Base-by-base conservation (phyloP, 2,329 filamentous ascomycete species). In the Cladosporium sp. region DNA sequence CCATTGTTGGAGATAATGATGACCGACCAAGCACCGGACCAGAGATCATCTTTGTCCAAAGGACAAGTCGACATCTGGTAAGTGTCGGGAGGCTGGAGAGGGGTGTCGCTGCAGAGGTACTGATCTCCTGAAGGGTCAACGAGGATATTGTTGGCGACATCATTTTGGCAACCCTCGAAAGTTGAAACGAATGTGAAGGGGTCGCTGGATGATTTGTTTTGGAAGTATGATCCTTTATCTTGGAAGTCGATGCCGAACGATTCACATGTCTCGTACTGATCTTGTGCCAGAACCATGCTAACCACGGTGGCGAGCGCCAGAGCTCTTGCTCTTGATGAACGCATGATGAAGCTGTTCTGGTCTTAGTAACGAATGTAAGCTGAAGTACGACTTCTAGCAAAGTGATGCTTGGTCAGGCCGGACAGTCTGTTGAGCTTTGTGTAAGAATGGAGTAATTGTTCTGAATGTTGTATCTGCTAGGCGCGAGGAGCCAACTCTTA, bases 1-100 rank as follows among this genome's bases (percentile, higher is more conserved):
- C 75, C 80, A 67, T 82, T 80, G 33, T 81, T 81, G 28, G 80
- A 69, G 5, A 83, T 72, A 63, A 80, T 72, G 16, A 82, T 67
- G 5, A 83, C 72, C 2, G 79, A 77, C 78, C 79, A 82, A 33
- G 78, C 75, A 5, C 81, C 81, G 49, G 77, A 76, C 16, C 67
- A 72, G 72, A 83, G 78, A 60, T 80, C 72, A 58, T 73, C 75
- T 69, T 82, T 82, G 1, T 78, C 70, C 23, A 56, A 21, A 23
- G 49, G 50, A 40, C 61, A 63, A 7, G 61, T 63, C 73, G 59
- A 79, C 71, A 44, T 78, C 77, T 63, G 61, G 11, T 44, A 56
- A 6, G 35, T 33, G 28, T 63, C 61, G n/a, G 55, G 28, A 1
- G 80, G 80, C 2, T 72, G 74, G 21, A 81, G 77, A 2, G 73